These are phyloP conservation scores for Calonectria montana DNA, from an alignment of 2,329 filamentous ascomycete species.

Conservation along the genomic window DNA sequence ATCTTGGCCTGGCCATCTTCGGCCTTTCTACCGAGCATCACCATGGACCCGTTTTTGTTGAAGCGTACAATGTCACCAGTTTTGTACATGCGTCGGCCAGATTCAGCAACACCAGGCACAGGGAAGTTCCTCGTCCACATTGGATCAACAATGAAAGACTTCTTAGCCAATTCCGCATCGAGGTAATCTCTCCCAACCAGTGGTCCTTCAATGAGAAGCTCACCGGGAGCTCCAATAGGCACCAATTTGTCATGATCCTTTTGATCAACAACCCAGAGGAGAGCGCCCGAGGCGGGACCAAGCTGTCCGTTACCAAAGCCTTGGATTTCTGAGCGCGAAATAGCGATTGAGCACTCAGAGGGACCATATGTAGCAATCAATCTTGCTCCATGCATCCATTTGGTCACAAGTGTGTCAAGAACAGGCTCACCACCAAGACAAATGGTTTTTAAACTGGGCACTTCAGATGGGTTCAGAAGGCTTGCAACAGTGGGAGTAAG, in stretches of 20 bases:
- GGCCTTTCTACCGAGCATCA: neutral
- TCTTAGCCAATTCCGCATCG: neutral
- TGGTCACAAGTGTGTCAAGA: neutral
- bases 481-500: neutral
- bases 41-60: neutral
- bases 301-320: neutral
- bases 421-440: neutral
- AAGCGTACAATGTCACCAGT: neutral
- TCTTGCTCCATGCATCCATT: neutral
- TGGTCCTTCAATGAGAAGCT: neutral
- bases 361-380: neutral
- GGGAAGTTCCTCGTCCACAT: neutral
- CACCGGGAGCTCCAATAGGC: neutral
- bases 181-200: neutral
- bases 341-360: neutral
- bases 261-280: neutral
- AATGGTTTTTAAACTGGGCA: neutral
- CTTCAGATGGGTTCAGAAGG: neutral
- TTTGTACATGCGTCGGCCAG: neutral
- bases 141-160: neutral
- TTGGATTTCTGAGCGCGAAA: neutral
- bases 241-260: neutral
- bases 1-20: neutral
- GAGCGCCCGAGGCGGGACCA: neutral
- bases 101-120: neutral